Evolutionary conservation across 176 grass and related monocot species (phyloP).

Genomic region (Hordeum marinum): DNA sequence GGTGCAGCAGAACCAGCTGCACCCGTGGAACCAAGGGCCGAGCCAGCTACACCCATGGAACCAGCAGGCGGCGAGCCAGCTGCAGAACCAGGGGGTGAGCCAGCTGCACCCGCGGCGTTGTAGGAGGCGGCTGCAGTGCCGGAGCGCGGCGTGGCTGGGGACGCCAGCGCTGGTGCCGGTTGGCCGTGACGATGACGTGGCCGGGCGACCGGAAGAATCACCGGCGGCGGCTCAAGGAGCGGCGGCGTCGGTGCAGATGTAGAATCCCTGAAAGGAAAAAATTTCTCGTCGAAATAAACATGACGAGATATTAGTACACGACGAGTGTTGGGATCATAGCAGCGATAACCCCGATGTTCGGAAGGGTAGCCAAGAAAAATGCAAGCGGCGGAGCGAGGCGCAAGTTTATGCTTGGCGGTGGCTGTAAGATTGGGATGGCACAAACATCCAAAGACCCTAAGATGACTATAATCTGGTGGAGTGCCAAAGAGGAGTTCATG

Average conservation of each 20-base stretch:
- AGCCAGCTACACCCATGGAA: too few relatives aligned
- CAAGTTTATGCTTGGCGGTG: not conserved
- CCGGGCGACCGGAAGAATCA: accelerated
- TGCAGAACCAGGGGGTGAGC: too few relatives aligned
- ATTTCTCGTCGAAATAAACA: not conserved
- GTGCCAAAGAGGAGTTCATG: not conserved
- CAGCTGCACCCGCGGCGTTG: too few relatives aligned
- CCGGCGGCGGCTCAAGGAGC: not conserved
- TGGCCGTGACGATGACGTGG: too few relatives aligned
- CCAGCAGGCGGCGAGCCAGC: too few relatives aligned
- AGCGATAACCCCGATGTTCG: not conserved
- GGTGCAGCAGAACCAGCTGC: too few relatives aligned
- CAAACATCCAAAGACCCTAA: too few relatives aligned
- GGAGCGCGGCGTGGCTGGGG: too few relatives aligned
- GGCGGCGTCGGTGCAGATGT: accelerated
- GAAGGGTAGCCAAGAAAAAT: not conserved
- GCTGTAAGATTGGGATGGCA: not conserved
- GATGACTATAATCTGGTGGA: not conserved
- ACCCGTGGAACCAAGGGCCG: too few relatives aligned
- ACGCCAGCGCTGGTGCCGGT: too few relatives aligned
- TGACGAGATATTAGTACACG: not conserved
- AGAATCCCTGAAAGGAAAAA: not conserved
- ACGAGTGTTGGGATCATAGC: not conserved
- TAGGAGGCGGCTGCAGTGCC: too few relatives aligned
- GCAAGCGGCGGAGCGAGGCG: not conserved